phyloP scores from a whole-genome alignment of 2,329 filamentous ascomycete genomes.

The Zasmidium angulare region DNA sequence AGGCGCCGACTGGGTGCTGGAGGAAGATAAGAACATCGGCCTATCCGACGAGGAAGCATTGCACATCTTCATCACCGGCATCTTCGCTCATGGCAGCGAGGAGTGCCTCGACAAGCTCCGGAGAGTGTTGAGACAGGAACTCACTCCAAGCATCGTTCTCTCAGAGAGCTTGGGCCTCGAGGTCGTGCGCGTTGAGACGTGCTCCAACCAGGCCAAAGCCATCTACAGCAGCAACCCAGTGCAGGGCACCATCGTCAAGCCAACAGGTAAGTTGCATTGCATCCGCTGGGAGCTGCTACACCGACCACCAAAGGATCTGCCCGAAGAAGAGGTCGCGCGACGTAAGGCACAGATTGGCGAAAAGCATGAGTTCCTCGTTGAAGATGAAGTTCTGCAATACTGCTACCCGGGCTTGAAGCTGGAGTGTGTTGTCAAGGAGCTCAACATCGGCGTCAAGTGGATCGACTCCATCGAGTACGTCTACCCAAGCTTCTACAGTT shows the following conservation, averaged over 20 bases:
- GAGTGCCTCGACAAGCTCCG: slow-evolving; percentile 25
- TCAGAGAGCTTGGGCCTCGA: slow-evolving; percentile 61
- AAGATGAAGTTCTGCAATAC: slow-evolving; percentile 58
- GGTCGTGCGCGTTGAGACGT: slow-evolving; percentile 53
- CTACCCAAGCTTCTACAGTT: slow-evolving; percentile 46
- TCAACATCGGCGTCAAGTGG: slow-evolving; percentile 33
- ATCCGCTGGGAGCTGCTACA: slow-evolving; percentile 50
- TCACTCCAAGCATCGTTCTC: slow-evolving; percentile 33
- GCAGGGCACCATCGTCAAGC: slow-evolving; percentile 43
- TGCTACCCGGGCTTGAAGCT: slow-evolving; percentile 61
- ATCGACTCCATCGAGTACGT: slow-evolving; percentile 41
- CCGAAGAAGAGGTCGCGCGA: slow-evolving; percentile 15
- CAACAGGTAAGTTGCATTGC: slow-evolving; percentile 56
- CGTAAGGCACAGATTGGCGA: slow-evolving; percentile 46
- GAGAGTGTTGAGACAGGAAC: slow-evolving; percentile 30
- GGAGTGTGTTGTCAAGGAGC: slow-evolving; percentile 34
- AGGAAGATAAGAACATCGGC: slow-evolving; percentile 24
- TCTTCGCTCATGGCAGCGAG: slow-evolving; percentile 47
- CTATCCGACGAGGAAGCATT: slow-evolving; percentile 49
- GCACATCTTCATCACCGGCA: slow-evolving; percentile 51
- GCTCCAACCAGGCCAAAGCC: slow-evolving; percentile 44
- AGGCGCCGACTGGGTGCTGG: slow-evolving; percentile 29
- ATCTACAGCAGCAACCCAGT: slow-evolving; percentile 49
- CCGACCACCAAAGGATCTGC: slow-evolving; percentile 26
- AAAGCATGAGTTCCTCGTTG: slow-evolving; percentile 63